phyloP scores from a whole-genome alignment of 139 green algal genomes.

The Desmodesmus armatus region DNA sequence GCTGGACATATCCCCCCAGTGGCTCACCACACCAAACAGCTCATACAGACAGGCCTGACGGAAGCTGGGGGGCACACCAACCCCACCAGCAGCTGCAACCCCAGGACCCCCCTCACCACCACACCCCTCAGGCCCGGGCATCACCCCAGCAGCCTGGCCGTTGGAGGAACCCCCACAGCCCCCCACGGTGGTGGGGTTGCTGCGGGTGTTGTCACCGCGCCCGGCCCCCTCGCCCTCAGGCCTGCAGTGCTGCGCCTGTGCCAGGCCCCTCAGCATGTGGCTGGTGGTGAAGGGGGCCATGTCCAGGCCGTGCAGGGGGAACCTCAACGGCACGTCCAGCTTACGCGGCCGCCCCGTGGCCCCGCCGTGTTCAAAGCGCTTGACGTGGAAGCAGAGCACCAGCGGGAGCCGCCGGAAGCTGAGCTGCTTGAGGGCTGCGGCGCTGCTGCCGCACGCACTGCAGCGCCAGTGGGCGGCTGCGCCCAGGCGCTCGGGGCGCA shows the following conservation, averaged over 20 bases:
- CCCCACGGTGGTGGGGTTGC: too few species aligned
- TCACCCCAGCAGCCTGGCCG: conserved; percentile 3
- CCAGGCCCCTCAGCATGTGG: conserved; percentile 59
- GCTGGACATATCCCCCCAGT: conserved; percentile 77
- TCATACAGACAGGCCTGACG: conserved; percentile 68
- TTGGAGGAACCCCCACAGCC: too few species aligned
- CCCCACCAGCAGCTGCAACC: conserved; percentile 24
- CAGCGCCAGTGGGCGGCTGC: conserved; percentile 63
- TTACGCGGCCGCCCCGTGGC: conserved; percentile 59
- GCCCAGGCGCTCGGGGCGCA: conserved; percentile 73
- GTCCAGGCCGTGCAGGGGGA: conserved; percentile 79
- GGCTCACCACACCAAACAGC: conserved; percentile 89
- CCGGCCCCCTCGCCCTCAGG: too few species aligned
- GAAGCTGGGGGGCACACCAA: background rate
- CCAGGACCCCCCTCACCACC: too few species aligned
- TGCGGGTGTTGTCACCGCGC: too few species aligned
- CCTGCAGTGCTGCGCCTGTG: too few species aligned
- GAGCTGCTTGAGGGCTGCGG: conserved; percentile 89
- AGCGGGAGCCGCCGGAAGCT: conserved; percentile 83
- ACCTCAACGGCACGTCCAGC: conserved; percentile 82
- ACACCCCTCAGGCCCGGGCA: background rate
- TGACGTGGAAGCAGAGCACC: conserved; percentile 91
- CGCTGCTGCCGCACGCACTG: conserved; percentile 53
- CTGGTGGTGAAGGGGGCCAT: conserved; percentile 82
- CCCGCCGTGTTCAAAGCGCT: conserved; percentile 88